Conservation (phyloP, 2,329 filamentous ascomycete species). For the Sarocladiaceae sp. region DNA sequence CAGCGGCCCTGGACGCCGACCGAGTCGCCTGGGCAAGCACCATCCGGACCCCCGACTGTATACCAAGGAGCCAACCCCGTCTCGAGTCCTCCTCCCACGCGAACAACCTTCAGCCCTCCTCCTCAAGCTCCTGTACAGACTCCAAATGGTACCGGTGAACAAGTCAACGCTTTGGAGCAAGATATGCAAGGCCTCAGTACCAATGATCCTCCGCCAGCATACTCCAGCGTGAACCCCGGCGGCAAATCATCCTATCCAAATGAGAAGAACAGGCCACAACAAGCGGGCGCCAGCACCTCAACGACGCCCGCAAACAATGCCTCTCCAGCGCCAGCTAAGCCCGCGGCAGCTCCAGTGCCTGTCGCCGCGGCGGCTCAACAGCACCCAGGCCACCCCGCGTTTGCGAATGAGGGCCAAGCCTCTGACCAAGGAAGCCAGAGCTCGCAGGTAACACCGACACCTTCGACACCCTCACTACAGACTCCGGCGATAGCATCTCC, state of each 20-base stretch:
- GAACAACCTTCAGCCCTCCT: constrained; percentile 37
- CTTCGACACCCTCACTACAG: constrained; percentile 32
- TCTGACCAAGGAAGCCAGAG: constrained; percentile 47
- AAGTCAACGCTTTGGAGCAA: constrained; percentile 73
- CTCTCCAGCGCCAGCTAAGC: constrained; percentile 17
- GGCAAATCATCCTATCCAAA: constrained; percentile 62
- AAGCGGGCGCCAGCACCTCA: constrained; percentile 18
- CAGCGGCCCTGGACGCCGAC: constrained; percentile 88
- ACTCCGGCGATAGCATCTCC: constrained; percentile 66
- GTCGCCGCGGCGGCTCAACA: constrained; percentile 45
- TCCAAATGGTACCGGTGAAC: constrained; percentile 34
- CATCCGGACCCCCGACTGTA: constrained; percentile 84
- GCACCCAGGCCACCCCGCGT: constrained; percentile 75
- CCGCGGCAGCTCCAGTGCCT: constrained; percentile 19
- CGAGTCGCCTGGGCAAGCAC: constrained; percentile 78
- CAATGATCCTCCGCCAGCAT: constrained; percentile 89
- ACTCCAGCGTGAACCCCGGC: constrained; percentile 68
- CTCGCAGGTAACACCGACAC: constrained; percentile 38
- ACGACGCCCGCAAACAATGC: constrained; percentile 26
- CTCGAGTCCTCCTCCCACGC: constrained; percentile 41
- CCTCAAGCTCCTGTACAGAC: constrained; percentile 32
- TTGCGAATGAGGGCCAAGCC: constrained; percentile 72
- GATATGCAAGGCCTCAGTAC: constrained; percentile 80
- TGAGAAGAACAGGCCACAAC: constrained; percentile 65
- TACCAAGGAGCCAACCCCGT: constrained; percentile 83